Evolutionary conservation across 2,329 filamentous ascomycete species (phyloP).

Genomic region (Epichloe coenophiala): DNA sequence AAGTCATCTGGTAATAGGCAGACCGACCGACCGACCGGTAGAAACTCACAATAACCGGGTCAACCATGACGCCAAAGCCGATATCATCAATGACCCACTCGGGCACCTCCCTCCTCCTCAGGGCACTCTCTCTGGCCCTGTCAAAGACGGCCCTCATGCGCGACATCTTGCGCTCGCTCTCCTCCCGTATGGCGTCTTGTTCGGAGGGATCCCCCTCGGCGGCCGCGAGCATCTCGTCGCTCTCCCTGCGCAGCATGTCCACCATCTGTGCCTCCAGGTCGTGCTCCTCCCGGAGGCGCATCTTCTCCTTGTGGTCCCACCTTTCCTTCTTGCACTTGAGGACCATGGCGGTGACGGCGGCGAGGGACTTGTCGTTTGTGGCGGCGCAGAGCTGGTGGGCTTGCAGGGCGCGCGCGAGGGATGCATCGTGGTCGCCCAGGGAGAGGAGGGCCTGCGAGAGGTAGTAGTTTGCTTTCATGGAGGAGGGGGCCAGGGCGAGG

Average conservation of each 20-base stretch:
- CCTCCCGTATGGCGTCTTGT: slow-evolving; percentile 30
- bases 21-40: too few relatives aligned
- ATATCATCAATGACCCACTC: slow-evolving; percentile 70
- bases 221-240: slow-evolving; percentile 25
- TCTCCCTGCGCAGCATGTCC: slow-evolving; percentile 32
- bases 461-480: slow-evolving; percentile 75
- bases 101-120: slow-evolving; percentile 47
- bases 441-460: slow-evolving; percentile 73
- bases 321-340: slow-evolving; percentile 71
- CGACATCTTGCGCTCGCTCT: slow-evolving; percentile 33
- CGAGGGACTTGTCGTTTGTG: slow-evolving; percentile 51
- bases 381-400: slow-evolving; percentile 61
- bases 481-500: slow-evolving; percentile 48
- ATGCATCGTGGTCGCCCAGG: slow-evolving; percentile 51
- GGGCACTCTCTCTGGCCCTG: slow-evolving; percentile 27
- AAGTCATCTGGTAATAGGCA: too few relatives aligned
- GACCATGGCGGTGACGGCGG: slow-evolving; percentile 59
- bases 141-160: slow-evolving; percentile 38
- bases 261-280: slow-evolving; percentile 49
- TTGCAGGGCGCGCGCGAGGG: slow-evolving; percentile 52
- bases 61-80: slow-evolving; percentile 59
- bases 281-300: slow-evolving; percentile 39
- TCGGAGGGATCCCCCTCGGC: slow-evolving; percentile 33
- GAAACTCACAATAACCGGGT: slow-evolving; percentile 44
- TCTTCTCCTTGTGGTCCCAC: slow-evolving; percentile 64